Conservation (phyloP, 371 early-diverging fungal species). For the Mortierella sp. region DNA sequence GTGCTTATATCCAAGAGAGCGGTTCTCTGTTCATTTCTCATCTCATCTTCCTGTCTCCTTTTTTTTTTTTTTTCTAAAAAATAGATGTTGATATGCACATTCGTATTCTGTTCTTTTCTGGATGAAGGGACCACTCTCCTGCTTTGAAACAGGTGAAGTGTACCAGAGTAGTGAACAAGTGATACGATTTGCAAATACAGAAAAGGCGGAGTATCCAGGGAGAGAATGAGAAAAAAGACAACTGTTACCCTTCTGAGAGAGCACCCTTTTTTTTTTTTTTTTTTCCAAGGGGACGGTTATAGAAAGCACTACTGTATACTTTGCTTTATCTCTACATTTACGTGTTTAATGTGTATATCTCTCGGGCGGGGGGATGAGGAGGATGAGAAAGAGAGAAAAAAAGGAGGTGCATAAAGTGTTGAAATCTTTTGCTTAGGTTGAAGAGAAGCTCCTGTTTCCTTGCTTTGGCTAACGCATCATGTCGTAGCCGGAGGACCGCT, state of each 20-base stretch:
- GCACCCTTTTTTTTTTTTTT: not conserved
- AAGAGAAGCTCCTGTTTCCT: not conserved
- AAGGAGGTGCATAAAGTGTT: not conserved
- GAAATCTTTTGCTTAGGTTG: not conserved
- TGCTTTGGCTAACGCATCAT: not conserved
- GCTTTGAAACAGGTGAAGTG: constrained; percentile 2
- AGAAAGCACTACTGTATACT: not conserved
- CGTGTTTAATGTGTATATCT: not conserved
- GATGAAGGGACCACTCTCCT: constrained; percentile 1
- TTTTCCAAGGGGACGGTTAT: not conserved
- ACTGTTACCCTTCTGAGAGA: not conserved
- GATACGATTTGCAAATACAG: not conserved
- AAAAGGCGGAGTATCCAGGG: constrained; percentile 3
- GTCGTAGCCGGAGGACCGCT: not conserved
- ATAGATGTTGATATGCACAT: not conserved
- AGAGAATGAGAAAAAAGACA: not conserved
- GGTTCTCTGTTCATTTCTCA: too few relatives aligned
- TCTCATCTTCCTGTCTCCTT: not conserved
- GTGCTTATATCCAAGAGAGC: not conserved
- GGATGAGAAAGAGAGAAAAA: too few relatives aligned
- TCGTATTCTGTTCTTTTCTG: not conserved
- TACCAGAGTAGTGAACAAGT: not conserved
- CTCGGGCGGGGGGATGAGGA: too few relatives aligned
- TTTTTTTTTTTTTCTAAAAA: not conserved
- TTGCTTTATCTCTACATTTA: not conserved